These are phyloP conservation scores for Pharnaceum exiguum DNA, from an alignment of 148 eudicot species.

Conservation along the genomic window DNA sequence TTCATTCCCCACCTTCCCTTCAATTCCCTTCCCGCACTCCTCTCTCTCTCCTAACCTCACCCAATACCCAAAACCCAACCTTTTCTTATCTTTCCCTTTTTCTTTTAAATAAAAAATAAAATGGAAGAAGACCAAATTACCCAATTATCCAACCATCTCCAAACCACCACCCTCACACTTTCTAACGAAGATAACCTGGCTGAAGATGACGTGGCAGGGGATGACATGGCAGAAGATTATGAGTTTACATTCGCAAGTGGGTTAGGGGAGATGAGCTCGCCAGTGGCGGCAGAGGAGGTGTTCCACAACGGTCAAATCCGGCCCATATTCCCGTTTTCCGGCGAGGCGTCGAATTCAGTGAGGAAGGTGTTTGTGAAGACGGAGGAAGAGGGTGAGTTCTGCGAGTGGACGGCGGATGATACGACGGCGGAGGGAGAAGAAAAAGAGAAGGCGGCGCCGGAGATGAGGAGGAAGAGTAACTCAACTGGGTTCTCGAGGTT, in stretches of 20 bases:
- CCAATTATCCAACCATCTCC: too few relatives aligned
- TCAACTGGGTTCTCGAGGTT: conserved; percentile 94
- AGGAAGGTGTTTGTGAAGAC: conserved; percentile 53
- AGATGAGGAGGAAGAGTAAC: conserved; percentile 67
- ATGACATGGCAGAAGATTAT: conserved; percentile 27
- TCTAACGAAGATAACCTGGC: too few relatives aligned
- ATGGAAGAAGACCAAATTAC: too few relatives aligned
- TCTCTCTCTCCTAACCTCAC: too few relatives aligned
- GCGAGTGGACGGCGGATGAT: conserved; percentile 37
- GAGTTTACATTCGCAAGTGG: conserved; percentile 40
- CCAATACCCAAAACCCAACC: too few relatives aligned
- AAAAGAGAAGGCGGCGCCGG: conserved; percentile 29
- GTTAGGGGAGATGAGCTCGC: conserved; percentile 18
- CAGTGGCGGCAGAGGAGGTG: conserved; percentile 52
- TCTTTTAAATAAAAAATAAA: too few relatives aligned
- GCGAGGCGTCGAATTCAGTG: conserved; percentile 28
- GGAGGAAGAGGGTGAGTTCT: conserved; percentile 36
- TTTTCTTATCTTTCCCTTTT: too few relatives aligned
- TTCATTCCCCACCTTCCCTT: too few relatives aligned
- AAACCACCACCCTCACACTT: too few relatives aligned
- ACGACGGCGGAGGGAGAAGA: conserved; percentile 18
- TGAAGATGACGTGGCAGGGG: conserved; percentile 3
- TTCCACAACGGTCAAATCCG: conserved; percentile 68
- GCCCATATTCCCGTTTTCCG: conserved; percentile 37
- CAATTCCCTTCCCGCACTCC: too few relatives aligned